Conservation (phyloP, 495 filamentous ascomycete species). For the Filosporella fistucella region DNA sequence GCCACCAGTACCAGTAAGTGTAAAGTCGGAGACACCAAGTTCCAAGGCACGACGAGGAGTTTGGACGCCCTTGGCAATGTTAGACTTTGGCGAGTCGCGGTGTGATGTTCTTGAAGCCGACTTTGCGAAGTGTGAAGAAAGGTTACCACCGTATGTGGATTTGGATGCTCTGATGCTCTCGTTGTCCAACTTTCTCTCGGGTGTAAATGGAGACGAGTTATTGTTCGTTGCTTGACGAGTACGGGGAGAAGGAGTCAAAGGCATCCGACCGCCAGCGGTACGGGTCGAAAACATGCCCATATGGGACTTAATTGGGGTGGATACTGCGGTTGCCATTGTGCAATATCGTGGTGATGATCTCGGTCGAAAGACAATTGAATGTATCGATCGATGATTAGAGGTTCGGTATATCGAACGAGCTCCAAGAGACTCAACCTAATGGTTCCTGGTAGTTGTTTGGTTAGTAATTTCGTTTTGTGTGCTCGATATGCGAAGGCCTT, state of each 20-base stretch:
- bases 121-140: slow-evolving; percentile 70
- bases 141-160: slow-evolving; percentile 68
- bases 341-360: slow-evolving; percentile 31
- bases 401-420: slow-evolving; percentile 44
- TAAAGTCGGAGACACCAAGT: slow-evolving; percentile 88
- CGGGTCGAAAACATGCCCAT: slow-evolving; percentile 86
- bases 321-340: slow-evolving; percentile 85
- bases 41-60: slow-evolving; percentile 78
- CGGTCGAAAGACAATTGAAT: slow-evolving; percentile 39
- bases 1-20: slow-evolving; percentile 69
- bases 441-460: slow-evolving; percentile 56
- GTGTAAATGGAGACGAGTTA: slow-evolving; percentile 72
- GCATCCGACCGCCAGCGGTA: slow-evolving; percentile 91
- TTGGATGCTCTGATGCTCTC: slow-evolving; percentile 52
- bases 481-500: slow-evolving; percentile 44
- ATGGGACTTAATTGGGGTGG: slow-evolving; percentile 92
- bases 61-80: slow-evolving; percentile 69
- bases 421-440: slow-evolving; percentile 64
- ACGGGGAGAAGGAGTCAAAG: slow-evolving; percentile 87
- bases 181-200: slow-evolving; percentile 53
- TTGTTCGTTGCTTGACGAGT: slow-evolving; percentile 42
- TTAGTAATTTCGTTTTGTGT: slow-evolving; percentile 39
- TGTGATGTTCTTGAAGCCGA: slow-evolving; percentile 52
- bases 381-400: slow-evolving; percentile 42
- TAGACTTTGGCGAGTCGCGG: slow-evolving; percentile 86